Evolutionary conservation across 345 rosid genomes (phyloP).

Genomic region (Dimocarpus longan): DNA sequence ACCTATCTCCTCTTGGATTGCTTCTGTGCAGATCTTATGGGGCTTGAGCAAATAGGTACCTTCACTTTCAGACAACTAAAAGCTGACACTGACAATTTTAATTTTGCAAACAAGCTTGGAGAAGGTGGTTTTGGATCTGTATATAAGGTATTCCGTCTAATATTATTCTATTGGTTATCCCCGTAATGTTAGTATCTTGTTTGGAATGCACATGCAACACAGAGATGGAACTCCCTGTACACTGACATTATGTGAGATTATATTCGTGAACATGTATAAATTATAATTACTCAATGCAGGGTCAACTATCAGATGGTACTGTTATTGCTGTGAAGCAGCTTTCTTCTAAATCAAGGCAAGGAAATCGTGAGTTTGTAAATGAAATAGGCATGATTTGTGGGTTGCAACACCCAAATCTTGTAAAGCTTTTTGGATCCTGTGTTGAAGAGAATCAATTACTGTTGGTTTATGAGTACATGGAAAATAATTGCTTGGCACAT

Average conservation of each 20-base stretch:
- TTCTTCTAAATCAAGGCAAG: conserved; percentile 40
- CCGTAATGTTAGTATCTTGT: neutral
- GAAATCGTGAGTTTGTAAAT: conserved; percentile 66
- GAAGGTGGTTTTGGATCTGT: conserved; percentile 59
- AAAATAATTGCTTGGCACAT: conserved; percentile 58
- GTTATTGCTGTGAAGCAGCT: conserved; percentile 27
- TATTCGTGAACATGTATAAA: neutral
- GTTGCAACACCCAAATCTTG: conserved; percentile 41
- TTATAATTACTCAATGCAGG: conserved; percentile 24
- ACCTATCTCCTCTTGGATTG: neutral
- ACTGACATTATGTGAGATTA: neutral
- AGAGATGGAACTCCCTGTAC: neutral
- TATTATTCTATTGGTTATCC: neutral
- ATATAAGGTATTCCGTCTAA: conserved; percentile 35
- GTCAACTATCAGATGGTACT: conserved; percentile 44
- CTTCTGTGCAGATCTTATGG: conserved; percentile 18
- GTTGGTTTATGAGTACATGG: conserved; percentile 70
- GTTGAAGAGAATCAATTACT: conserved; percentile 35
- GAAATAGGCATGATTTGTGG: conserved; percentile 42
- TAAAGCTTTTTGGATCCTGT: conserved; percentile 36
- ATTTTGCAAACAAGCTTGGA: conserved; percentile 43
- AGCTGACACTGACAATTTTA: conserved; percentile 45
- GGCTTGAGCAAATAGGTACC: conserved; percentile 39
- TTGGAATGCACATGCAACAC: neutral
- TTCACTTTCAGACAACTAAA: conserved; percentile 44